Evolutionary conservation across 805 yeast genomes (phyloP).

Genomic region (Naumovozyma castellii): DNA sequence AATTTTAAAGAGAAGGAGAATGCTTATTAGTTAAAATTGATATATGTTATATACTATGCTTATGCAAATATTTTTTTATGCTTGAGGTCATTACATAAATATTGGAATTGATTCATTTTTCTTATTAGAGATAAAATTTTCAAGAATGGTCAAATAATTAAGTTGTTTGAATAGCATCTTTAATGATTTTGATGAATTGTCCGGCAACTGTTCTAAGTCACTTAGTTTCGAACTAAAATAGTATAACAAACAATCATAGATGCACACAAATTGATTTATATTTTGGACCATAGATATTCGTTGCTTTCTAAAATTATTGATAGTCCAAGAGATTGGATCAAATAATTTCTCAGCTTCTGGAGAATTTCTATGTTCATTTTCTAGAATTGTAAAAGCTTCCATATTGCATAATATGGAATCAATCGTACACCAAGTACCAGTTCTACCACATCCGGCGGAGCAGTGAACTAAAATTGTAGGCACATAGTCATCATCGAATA

Average conservation of each 20-base stretch:
- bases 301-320: constrained; percentile 61
- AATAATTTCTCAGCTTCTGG: constrained; percentile 8
- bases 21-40: background rate
- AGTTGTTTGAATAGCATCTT: background rate
- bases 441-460: constrained; percentile 95
- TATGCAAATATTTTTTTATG: no score
- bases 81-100: constrained; percentile 2
- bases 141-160: background rate
- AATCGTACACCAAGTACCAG: constrained; percentile 77
- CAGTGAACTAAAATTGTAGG: constrained; percentile 73
- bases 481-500: constrained; percentile 12
- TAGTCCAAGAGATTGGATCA: constrained; percentile 54
- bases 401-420: constrained; percentile 45
- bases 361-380: constrained; percentile 7
- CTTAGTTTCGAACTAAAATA: constrained; percentile 19
- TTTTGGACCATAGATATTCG: constrained; percentile 80
- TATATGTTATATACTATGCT: no score
- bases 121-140: constrained; percentile 3
- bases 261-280: constrained; percentile 60
- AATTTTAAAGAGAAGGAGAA: background rate
- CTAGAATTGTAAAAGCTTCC: constrained; percentile 15
- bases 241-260: constrained; percentile 50
- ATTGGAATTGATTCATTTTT: constrained; percentile 4
- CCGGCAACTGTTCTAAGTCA: constrained; percentile 1
- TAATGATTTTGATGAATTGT: background rate